Percentiles rank a stretch among this genome's conserved stretches.
phyloP scores from a whole-genome alignment of 352 stramenopile species.

The Phytophthora podocarpi region DNA sequence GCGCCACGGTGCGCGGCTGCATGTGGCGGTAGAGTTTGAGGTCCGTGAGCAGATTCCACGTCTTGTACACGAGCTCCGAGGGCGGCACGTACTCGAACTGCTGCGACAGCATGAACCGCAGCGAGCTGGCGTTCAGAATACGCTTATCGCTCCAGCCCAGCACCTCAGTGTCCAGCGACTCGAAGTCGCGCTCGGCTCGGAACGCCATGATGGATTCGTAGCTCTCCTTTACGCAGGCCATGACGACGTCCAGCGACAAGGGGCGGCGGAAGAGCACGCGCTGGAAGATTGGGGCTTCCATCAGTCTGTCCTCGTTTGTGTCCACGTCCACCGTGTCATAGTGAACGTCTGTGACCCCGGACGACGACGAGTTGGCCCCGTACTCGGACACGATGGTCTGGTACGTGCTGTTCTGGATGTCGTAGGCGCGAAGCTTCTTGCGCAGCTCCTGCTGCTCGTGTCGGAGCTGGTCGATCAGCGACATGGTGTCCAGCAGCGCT shows the following conservation, averaged over 20 bases:
- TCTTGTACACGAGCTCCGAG: conserved; percentile 69
- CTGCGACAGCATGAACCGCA: conserved; percentile 74
- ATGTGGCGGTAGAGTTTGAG: conserved; percentile 58
- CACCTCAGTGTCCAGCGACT: conserved; percentile 49
- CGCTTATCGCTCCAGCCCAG: conserved; percentile 62
- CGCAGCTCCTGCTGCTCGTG: conserved; percentile 43
- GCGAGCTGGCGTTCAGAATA: conserved; percentile 37
- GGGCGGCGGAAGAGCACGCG: conserved; percentile 49
- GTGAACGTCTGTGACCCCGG: neutral
- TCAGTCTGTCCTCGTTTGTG: conserved; percentile 16
- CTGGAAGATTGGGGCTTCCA: conserved; percentile 52
- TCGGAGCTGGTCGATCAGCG: conserved; percentile 54
- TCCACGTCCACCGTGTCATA: neutral
- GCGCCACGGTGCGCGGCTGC: conserved; percentile 57
- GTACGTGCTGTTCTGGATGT: conserved; percentile 65
- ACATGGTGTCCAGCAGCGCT: conserved; percentile 40
- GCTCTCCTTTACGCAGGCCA: conserved; percentile 54
- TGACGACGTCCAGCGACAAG: conserved; percentile 43
- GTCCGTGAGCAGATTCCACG: conserved; percentile 65
- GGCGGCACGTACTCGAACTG: conserved; percentile 50
- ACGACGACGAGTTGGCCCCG: conserved; percentile 10
- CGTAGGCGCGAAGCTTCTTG: conserved; percentile 37
- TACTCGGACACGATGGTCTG: conserved; percentile 60
- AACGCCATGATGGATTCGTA: conserved; percentile 72
- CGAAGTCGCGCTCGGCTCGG: conserved; percentile 43